A percentile compares a stretch with the other conserved stretches of the same genome.
phyloP scores from a whole-genome alignment of 2,329 filamentous ascomycete species.

The Chrysoporthe deuterocubensis region DNA sequence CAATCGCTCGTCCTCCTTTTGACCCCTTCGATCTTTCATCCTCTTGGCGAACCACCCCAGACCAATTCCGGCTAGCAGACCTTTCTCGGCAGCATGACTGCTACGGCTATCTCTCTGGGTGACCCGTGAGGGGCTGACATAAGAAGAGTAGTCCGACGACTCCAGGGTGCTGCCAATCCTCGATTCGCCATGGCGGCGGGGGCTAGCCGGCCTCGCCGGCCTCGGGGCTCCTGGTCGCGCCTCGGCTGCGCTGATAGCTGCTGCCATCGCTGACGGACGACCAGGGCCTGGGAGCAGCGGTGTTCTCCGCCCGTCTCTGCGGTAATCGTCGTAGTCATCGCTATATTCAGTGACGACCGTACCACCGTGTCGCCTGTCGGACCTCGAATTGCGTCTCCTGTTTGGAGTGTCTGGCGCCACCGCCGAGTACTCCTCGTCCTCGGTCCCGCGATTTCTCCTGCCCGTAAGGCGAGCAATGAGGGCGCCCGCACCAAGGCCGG shows the following conservation, averaged over 20 bases:
- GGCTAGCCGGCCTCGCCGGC: constrained; percentile 47
- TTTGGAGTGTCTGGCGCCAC: constrained; percentile 65
- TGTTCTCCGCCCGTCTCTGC: constrained; percentile 40
- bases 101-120: constrained; percentile 45
- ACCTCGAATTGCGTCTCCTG: constrained; percentile 45
- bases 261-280: constrained; percentile 48
- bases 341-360: constrained; percentile 50
- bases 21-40: constrained; percentile 61
- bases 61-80: constrained; percentile 64
- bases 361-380: constrained; percentile 36
- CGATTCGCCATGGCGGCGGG: constrained; percentile 49
- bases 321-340: constrained; percentile 50
- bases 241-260: constrained; percentile 52
- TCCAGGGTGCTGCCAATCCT: constrained; percentile 51
- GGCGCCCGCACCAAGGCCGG: constrained; percentile 64
- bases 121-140: constrained; percentile 65
- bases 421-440: constrained; percentile 66
- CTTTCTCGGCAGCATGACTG: constrained; percentile 58
- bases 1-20: constrained; percentile 54
- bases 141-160: constrained; percentile 65
- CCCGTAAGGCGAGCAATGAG: constrained; percentile 64
- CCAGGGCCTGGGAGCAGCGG: constrained; percentile 54
- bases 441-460: constrained; percentile 50
- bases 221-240: constrained; percentile 39
- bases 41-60: constrained; percentile 71